Percentiles rank a stretch among this genome's conserved stretches.
Conservation (phyloP, 192 early-diverging fungal species). For the Backusella tarrabulga region DNA sequence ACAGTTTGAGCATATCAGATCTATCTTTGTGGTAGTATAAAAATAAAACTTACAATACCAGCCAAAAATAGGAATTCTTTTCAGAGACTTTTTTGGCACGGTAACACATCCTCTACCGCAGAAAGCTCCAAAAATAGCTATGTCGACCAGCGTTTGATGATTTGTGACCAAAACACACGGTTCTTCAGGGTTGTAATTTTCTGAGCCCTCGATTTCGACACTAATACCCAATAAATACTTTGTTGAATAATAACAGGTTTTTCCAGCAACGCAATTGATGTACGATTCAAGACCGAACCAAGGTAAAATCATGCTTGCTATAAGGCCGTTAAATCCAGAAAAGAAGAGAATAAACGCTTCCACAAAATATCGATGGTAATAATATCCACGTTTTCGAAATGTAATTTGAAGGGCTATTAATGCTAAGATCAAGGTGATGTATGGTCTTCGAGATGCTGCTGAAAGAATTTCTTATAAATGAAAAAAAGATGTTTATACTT, state of each 20-base stretch:
- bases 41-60: neutral
- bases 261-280: neutral
- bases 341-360: neutral
- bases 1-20: neutral
- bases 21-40: neutral
- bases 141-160: neutral
- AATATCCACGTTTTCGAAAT: neutral
- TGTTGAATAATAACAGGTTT: neutral
- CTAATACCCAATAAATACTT: neutral
- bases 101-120: neutral
- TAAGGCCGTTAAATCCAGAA: neutral
- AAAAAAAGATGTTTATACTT: too few relatives aligned
- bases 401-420: neutral
- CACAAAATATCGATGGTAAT: neutral
- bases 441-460: neutral
- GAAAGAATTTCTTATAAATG: neutral
- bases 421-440: neutral
- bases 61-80: neutral
- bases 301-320: neutral
- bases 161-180: neutral
- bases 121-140: neutral
- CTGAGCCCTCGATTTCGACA: neutral
- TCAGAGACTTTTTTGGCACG: neutral
- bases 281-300: neutral
- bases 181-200: neutral